Evolutionary conservation across 2,329 filamentous ascomycete genomes (phyloP), one percentile per base, ranked within the genome.

Genomic region (Xylariomycetidae sp.): DNA sequence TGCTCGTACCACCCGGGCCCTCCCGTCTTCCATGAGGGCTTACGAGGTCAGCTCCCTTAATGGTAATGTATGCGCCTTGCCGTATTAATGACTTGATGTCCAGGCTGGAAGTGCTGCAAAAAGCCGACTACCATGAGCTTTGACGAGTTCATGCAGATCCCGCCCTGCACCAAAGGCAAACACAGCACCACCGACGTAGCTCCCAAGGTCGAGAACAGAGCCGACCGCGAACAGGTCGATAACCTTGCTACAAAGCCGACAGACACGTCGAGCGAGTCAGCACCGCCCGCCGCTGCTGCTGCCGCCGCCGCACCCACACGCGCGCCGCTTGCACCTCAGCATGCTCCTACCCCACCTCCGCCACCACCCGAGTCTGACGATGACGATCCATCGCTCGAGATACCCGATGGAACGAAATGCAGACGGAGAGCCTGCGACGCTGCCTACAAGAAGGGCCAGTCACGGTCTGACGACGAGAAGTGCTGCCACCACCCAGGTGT

Each of bases 101-200:
- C 53, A 95, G 90, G 92, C 56, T 96, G 92, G 90, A 93, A 94
- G 68, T 98, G 92, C 70, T 98, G 92, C 76, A n/a, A n/a, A n/a
- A 96, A 95, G 66, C 83, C 89, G 37, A 84, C 92, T 54, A 88
- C 96, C 51, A 72, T 98, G 51, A 95, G 88, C 39, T 98, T 98
- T 59, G 92, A 98, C 64, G 92, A 98, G 65, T 98, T 98, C 70
- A 85, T 98, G 61, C 62, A 71, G 40, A 96, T 98, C 50, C 70
- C 85, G 31, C 90, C 92, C 23, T 98, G 92, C 72, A 95, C 92
- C 17, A 85, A 81, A 10, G 92, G 92, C 53, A 89, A 82, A 52
- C 92, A 98, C 68, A 92, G 85, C 38, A 88, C 86, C 10, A 84
- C 92, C 42, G 90, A 95, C 50, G 57, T 71, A 34, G 76, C 76